Evolutionary conservation across 2,329 filamentous ascomycete species (phyloP).

Genomic region (Ascomycota sp.): DNA sequence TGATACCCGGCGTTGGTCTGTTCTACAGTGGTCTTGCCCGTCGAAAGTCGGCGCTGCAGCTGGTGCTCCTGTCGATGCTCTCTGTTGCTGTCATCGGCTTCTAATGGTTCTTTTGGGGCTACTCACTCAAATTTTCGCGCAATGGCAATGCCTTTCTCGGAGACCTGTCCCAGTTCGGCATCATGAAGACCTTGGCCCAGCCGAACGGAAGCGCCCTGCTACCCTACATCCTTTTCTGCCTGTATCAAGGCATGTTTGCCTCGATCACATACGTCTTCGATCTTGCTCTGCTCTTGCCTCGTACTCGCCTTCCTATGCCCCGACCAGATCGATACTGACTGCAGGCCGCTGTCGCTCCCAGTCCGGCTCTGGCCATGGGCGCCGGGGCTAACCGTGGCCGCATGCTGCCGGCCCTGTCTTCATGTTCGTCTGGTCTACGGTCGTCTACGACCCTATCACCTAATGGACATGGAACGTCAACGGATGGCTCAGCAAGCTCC

Average conservation of each 20-base stretch:
- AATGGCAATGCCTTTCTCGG: slow-evolving; percentile 61
- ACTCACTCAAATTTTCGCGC: slow-evolving; percentile 69
- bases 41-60: slow-evolving; percentile 69
- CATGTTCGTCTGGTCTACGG: slow-evolving; percentile 50
- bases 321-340: too few species aligned
- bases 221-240: slow-evolving; percentile 65
- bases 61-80: slow-evolving; percentile 74
- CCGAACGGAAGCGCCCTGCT: slow-evolving; percentile 53
- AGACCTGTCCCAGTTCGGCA: slow-evolving; percentile 60
- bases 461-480: slow-evolving; percentile 63
- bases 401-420: slow-evolving; percentile 42
- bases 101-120: slow-evolving; percentile 95
- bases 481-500: slow-evolving; percentile 50
- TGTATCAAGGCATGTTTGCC: slow-evolving; percentile 82
- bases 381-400: slow-evolving; percentile 40
- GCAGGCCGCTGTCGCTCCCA: too few species aligned
- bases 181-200: slow-evolving; percentile 55
- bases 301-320: background rate
- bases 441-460: slow-evolving; percentile 54
- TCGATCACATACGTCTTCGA: slow-evolving; percentile 52
- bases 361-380: slow-evolving; percentile 36
- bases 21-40: slow-evolving; percentile 85
- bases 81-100: slow-evolving; percentile 62
- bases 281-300: background rate
- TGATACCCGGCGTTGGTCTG: slow-evolving; percentile 87